phyloP scores from a whole-genome alignment of 176 grass and related monocot genomes.

The Typha latifolia region DNA sequence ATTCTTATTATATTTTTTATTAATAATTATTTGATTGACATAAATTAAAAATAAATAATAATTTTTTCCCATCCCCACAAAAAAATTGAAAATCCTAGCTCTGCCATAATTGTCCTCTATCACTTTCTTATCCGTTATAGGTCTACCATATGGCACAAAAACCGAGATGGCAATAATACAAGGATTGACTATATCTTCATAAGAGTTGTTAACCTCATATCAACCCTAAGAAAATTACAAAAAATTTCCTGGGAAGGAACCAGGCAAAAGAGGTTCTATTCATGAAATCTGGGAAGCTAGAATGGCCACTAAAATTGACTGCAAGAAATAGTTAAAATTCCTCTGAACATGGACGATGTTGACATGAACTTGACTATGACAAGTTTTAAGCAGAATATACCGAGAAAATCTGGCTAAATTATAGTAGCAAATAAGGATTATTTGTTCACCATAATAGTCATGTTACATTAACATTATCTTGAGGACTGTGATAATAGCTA shows the following conservation, averaged over 20 bases:
- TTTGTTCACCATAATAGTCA: too few species aligned
- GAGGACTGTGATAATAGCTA: not conserved
- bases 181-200: too few species aligned
- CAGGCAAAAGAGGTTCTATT: not conserved
- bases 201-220: not conserved
- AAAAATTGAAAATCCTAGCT: too few species aligned
- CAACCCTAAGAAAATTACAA: not conserved
- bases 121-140: too few species aligned
- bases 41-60: too few species aligned
- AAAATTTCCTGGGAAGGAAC: not conserved
- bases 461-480: not conserved
- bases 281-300: not conserved
- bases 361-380: not conserved
- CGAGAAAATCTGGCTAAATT: not conserved
- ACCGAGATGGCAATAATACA: too few species aligned
- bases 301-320: not conserved
- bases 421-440: too few species aligned
- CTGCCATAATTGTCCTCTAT: too few species aligned
- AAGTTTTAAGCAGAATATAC: not conserved
- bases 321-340: not conserved
- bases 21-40: too few species aligned
- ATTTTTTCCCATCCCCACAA: too few species aligned
- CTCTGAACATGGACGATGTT: not conserved
- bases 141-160: too few species aligned
- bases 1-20: too few species aligned